Base-by-base conservation (phyloP, 2,329 filamentous ascomycete genomes). In the Diaporthe sp. region DNA sequence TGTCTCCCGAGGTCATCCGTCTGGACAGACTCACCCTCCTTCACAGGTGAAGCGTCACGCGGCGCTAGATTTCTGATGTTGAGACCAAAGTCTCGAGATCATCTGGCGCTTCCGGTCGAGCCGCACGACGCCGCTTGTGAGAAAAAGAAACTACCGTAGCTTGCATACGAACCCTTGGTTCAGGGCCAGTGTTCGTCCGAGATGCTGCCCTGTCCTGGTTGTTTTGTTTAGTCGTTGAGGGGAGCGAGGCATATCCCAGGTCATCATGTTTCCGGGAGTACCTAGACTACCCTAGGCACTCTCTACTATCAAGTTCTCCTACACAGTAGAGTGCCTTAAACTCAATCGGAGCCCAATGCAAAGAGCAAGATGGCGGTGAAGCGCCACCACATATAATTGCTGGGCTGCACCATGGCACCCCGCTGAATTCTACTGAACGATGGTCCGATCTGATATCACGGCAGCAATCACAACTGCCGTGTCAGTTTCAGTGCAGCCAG, bases 291-390 rank as follows among this genome's bases (percentile, higher is more conserved):
- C 42, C 5, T 20, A 8, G 51, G 4, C 0, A 7, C 13, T 25
- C 15, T 55, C 53, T 53, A 20, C 31, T 10, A 10, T 37, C 44
- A 49, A 55, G 37, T 25, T 55, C 47, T 55, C 25, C 8, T 20
- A 49, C 15, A 20, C 47, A 34, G 3, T 12, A 34, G 22, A 28
- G 13, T 70, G 49, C 9, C 17, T 55, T 42, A 9, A 70, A 70
- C 65, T 70, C 49, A 70, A 70, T 42, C 65, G 65, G 49, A 42
- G 49, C 65, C 65, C 49, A 55, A 55, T n/a, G 15, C 15, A 55
- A 20, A 53, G 47, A 31, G 65, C 49, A 55, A 70, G 15, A 70
- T 70, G 65, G 65, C 65, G 65, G 65, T 70, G 65, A 70, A 55
- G 65, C 65, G 65, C 65, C 65, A 55, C 65, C 65, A 42, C n/a